Conservation (phyloP, 176 grass and related monocot species). For the Rhipidocladum racemiflorum region DNA sequence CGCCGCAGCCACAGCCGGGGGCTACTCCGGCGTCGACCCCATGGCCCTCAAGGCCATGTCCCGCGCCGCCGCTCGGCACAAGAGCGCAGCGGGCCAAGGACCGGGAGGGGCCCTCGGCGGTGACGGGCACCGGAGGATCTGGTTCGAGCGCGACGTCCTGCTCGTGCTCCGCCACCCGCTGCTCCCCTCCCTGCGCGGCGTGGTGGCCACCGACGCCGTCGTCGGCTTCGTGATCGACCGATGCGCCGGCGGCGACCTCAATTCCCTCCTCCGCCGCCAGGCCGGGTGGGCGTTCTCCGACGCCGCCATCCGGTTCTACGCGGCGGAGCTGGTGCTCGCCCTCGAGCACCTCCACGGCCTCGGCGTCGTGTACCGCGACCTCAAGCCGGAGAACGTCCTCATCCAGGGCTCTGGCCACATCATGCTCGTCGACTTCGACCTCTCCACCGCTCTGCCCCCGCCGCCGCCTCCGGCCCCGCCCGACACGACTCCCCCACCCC, state of each 20-base stretch:
- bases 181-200: conserved; percentile 63
- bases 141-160: conserved; percentile 81
- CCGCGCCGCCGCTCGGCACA: conserved; percentile 41
- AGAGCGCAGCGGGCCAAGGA: not conserved
- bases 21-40: not conserved
- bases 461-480: not conserved
- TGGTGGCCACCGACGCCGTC: conserved; percentile 65
- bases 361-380: conserved; percentile 68
- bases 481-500: not conserved
- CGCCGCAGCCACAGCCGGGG: not conserved
- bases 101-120: not conserved
- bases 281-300: conserved; percentile 59
- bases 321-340: conserved; percentile 69
- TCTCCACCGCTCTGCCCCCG: conserved; percentile 51
- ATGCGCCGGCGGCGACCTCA: conserved; percentile 71
- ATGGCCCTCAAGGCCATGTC: conserved; percentile 74
- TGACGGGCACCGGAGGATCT: conserved; percentile 58
- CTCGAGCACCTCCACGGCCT: conserved; percentile 75
- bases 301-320: conserved; percentile 71
- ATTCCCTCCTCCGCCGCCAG: conserved; percentile 47
- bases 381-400: conserved; percentile 75
- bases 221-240: conserved; percentile 66
- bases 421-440: conserved; percentile 89
- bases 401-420: conserved; percentile 67
- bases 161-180: conserved; percentile 51